A percentile compares a stretch with the other conserved stretches of the same genome.
phyloP scores from a whole-genome alignment of 345 rosid species.

The Acer saccharum region DNA sequence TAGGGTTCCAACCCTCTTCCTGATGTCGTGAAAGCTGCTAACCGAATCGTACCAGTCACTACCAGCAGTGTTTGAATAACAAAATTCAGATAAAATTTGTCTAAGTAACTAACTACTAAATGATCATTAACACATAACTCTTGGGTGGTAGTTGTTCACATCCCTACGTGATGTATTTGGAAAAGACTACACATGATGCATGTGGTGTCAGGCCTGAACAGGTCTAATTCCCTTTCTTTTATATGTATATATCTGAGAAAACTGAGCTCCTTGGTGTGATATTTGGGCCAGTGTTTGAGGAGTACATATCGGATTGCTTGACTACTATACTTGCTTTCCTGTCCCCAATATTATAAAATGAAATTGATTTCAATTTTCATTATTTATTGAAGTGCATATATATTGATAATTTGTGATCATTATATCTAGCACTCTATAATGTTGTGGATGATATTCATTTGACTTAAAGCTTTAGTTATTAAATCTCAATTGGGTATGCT shows the following conservation, averaged over 20 bases:
- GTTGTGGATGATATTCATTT: background rate
- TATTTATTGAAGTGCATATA: background rate
- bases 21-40: too few relatives aligned
- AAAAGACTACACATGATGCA: constrained; percentile 66
- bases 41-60: too few relatives aligned
- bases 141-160: too few relatives aligned
- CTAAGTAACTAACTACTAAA: too few relatives aligned
- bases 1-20: too few relatives aligned
- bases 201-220: constrained; percentile 94
- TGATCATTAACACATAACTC: too few relatives aligned
- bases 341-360: background rate
- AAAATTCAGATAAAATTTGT: too few relatives aligned
- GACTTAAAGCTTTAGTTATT: background rate
- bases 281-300: background rate
- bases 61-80: too few relatives aligned
- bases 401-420: background rate
- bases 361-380: too few relatives aligned
- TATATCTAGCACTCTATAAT: background rate
- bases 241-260: background rate
- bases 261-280: background rate
- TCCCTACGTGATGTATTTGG: too few relatives aligned
- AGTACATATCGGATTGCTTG: background rate
- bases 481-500: background rate
- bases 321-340: background rate
- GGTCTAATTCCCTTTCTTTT: constrained; percentile 39